phyloP scores from a whole-genome alignment of 495 filamentous ascomycete species.

The Tuber microsphaerosporum region DNA sequence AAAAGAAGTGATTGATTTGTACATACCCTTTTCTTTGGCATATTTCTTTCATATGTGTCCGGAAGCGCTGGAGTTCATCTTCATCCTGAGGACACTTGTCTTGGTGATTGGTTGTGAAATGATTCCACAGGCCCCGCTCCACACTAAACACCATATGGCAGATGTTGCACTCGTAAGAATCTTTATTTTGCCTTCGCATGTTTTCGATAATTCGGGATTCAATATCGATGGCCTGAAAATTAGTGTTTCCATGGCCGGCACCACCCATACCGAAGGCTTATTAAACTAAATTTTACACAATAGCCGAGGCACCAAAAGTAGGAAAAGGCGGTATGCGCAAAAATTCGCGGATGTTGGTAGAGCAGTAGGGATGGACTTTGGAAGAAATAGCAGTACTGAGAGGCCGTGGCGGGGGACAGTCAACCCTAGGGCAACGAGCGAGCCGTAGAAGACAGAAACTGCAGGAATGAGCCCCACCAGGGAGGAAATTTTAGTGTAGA shows the following conservation, averaged over 20 bases:
- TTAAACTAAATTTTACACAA: neutral
- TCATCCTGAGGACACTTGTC: neutral
- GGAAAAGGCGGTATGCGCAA: neutral
- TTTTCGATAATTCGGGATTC: constrained; percentile 7
- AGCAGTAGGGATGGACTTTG: neutral
- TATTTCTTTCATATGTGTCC: constrained; percentile 8
- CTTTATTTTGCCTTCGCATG: constrained; percentile 10
- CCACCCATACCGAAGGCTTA: neutral
- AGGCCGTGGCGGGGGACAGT: too few species aligned
- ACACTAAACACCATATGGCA: neutral
- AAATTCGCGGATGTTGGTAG: neutral
- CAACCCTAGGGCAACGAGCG: too few species aligned
- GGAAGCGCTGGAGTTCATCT: neutral
- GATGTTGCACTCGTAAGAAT: constrained; percentile 1
- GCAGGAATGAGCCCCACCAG: too few species aligned
- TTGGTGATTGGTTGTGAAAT: neutral
- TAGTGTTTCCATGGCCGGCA: neutral
- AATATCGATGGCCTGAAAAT: constrained; percentile 3
- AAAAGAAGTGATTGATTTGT: neutral
- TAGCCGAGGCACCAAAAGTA: neutral
- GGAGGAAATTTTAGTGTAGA: too few species aligned
- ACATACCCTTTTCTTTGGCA: constrained; percentile 15
- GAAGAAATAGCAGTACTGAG: neutral
- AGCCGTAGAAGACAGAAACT: too few species aligned
- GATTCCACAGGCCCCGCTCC: neutral